These are phyloP conservation scores for Pilaira anomala DNA, from an alignment of 192 early-diverging fungal species.

Conservation along the genomic window DNA sequence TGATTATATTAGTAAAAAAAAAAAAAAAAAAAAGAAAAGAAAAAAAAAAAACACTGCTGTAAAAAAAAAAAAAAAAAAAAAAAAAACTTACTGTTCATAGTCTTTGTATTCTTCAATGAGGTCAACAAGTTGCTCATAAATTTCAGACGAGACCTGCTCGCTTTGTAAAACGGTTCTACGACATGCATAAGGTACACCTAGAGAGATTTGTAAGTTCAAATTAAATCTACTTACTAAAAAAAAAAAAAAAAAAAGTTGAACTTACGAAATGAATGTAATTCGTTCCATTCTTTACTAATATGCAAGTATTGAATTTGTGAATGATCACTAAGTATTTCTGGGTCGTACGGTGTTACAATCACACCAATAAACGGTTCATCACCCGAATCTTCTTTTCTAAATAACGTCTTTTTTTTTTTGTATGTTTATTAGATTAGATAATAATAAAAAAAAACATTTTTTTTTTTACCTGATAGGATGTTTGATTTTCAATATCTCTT, in stretches of 20 bases:
- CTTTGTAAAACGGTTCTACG: constrained; percentile 43
- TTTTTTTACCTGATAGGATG: constrained; percentile 67
- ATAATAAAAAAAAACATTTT: neutral
- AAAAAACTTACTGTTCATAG: constrained; percentile 53
- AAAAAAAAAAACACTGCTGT: too few species aligned
- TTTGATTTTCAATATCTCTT: constrained; percentile 89
- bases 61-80: neutral
- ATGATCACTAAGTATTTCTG: constrained; percentile 45
- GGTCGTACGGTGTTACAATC: constrained; percentile 83
- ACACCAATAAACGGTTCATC: constrained; percentile 87
- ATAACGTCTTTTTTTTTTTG: constrained; percentile 46
- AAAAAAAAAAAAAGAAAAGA: too few species aligned
- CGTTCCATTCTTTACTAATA: constrained; percentile 54
- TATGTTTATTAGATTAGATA: neutral
- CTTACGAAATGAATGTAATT: constrained; percentile 52
- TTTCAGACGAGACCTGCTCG: constrained; percentile 42
- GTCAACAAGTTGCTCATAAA: constrained; percentile 51
- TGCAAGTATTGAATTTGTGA: constrained; percentile 60
- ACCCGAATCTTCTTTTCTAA: constrained; percentile 54
- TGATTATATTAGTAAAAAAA: too few species aligned
- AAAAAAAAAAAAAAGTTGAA: neutral
- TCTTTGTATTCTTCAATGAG: constrained; percentile 61
- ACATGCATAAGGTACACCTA: constrained; percentile 56
- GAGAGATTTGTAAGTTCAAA: too few species aligned
- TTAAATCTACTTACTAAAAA: too few species aligned